phyloP scores from a whole-genome alignment of 148 eudicot genomes.

The Selenicereus undatus region DNA sequence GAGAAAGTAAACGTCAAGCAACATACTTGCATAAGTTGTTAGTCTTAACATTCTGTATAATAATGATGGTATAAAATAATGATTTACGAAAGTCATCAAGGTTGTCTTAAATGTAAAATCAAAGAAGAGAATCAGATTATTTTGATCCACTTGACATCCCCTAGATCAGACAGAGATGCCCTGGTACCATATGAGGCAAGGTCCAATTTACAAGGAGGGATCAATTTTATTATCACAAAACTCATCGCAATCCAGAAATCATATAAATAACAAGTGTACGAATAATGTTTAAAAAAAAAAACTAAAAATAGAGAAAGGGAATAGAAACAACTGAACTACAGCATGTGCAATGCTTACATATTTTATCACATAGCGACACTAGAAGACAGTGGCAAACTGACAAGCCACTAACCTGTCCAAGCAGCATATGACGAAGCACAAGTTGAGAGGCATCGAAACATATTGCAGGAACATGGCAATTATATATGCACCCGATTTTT shows the following conservation, averaged over 20 bases:
- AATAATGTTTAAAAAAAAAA: neutral
- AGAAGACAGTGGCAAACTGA: neutral
- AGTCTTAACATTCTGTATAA: slow-evolving; percentile 11
- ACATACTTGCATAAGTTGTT: slow-evolving; percentile 9
- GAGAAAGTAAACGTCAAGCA: neutral
- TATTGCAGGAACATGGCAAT: slow-evolving; percentile 17
- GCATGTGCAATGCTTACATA: neutral
- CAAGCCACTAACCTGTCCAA: slow-evolving; percentile 12
- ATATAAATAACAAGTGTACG: neutral
- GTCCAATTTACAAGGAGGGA: slow-evolving; percentile 14
- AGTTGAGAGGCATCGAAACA: neutral
- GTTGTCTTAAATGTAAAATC: slow-evolving; percentile 8
- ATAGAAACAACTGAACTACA: slow-evolving; percentile 13
- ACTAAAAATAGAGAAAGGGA: slow-evolving; percentile 14
- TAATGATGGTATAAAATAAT: neutral
- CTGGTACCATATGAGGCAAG: slow-evolving; percentile 17
- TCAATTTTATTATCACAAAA: neutral
- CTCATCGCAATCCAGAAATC: neutral
- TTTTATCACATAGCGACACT: neutral
- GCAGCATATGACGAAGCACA: slow-evolving; percentile 9
- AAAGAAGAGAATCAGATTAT: neutral
- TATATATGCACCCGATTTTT: slow-evolving; percentile 2
- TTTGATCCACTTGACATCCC: neutral
- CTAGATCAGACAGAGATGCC: slow-evolving; percentile 21
- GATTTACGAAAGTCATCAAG: neutral